Evolutionary conservation across 257 asterid species (phyloP).

Genomic region (Thymus quinquecostatus): DNA sequence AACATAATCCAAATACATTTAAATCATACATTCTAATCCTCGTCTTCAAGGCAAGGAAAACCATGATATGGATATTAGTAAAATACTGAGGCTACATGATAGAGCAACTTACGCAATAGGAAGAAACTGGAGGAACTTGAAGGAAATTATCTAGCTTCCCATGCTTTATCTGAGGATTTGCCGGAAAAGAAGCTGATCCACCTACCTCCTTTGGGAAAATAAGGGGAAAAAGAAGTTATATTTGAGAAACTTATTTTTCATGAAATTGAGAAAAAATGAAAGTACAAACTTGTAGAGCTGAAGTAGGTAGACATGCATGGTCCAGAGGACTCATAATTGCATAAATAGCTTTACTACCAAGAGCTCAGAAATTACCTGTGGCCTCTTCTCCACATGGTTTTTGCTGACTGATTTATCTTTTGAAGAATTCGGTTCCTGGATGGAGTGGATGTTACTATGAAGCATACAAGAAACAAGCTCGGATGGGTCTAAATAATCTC

Average conservation of each 20-base stretch:
- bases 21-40: background rate
- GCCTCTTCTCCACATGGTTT: constrained; percentile 57
- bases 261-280: background rate
- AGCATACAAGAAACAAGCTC: background rate
- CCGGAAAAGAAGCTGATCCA: constrained; percentile 70
- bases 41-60: constrained; percentile 10
- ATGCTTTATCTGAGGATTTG: constrained; percentile 53
- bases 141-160: constrained; percentile 74
- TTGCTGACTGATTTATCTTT: constrained; percentile 65
- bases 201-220: constrained; percentile 48
- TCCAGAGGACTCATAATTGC: constrained; percentile 17
- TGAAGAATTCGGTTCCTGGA: constrained; percentile 75
- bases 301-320: constrained; percentile 12
- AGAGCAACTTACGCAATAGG: constrained; percentile 76
- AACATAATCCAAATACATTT: constrained; percentile 14
- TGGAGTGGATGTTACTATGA: constrained; percentile 24
- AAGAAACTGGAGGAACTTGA: constrained; percentile 77
- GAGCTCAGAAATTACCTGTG: constrained; percentile 52
- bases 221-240: background rate
- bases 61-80: background rate
- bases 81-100: constrained; percentile 17
- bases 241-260: background rate
- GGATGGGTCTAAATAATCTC: background rate
- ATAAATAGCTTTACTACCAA: constrained; percentile 21
- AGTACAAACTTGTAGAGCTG: background rate